Evolutionary conservation across 1,139 yeast genomes (phyloP), one percentile per base, ranked within the genome.

Genomic region (Sporopachydermia cereana): DNA sequence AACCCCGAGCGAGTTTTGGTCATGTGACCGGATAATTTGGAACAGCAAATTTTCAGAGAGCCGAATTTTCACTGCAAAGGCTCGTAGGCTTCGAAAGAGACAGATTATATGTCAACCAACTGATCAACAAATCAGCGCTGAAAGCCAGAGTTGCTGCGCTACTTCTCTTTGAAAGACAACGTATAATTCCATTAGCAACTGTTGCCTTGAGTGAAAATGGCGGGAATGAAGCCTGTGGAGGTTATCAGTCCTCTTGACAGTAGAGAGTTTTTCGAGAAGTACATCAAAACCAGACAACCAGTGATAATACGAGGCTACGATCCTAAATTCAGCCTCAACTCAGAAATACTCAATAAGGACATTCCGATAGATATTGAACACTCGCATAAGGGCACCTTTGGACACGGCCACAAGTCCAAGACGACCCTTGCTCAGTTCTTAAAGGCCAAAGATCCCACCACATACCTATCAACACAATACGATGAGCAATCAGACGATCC

Each of bases 221-320:
- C 29, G 14, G 7, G 12, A 7, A 7, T 34, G 17, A 34, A 5
- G 7, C 39, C 39, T n/a, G 39, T 34, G 9, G 39, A 34, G 9
- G 39, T 34, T 16, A 34, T 34, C 18, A 7, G 12, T n/a, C 39
- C 39, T 7, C 22, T 47, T 4, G 43, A 43, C 4, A 9, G 49
- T 1, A 46, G 47, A 9, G 31, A 46, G 3, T 58, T 57, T 43
- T 54, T 48, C 42, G 41, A 50, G 0, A 41, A 46, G 2, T 58
- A 47, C 41, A 46, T 58, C n/a, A 29, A 29, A 14, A 36, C 45
- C 2, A 45, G 60, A 41, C 57, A 45, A 14, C 63, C 63, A 2
- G 58, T 51, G 3, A 43, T 57, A 4, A 55, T 59, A 3, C 48
- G 55, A 14, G 62, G 61, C 1, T 44, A 48, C 2, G 30, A 56